Evolutionary conservation across 2,329 filamentous ascomycete species (phyloP).

Genomic region (Blastomyces parvus): DNA sequence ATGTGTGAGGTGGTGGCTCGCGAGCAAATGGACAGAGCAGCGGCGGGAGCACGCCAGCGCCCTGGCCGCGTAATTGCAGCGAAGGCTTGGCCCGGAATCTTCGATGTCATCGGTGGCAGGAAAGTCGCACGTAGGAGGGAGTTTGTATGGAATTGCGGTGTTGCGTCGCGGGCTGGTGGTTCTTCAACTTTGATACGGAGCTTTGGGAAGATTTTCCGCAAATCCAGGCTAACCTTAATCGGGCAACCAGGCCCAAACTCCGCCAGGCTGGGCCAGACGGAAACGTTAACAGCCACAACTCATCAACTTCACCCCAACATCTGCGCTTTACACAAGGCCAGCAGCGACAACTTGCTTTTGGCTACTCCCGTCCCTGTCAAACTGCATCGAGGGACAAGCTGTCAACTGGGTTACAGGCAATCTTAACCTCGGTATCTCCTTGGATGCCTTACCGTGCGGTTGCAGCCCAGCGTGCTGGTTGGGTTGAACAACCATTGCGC

Average conservation of each 20-base stretch:
- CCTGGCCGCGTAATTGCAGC: slow-evolving; percentile 15
- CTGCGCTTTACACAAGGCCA: neutral
- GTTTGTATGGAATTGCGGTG: neutral
- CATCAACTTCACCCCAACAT: slow-evolving; percentile 1
- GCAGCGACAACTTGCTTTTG: neutral
- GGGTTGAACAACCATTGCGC: neutral
- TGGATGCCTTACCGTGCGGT: neutral
- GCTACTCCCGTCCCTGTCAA: neutral
- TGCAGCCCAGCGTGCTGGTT: neutral
- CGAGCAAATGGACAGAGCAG: slow-evolving; percentile 19
- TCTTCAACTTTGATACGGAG: neutral
- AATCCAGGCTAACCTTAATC: slow-evolving; percentile 11
- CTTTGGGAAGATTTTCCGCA: slow-evolving; percentile 11
- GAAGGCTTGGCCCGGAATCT: slow-evolving; percentile 14
- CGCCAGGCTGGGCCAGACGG: too few species aligned
- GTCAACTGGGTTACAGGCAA: neutral
- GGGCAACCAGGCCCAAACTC: slow-evolving; percentile 3
- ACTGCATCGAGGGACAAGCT: neutral
- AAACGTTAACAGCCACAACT: neutral
- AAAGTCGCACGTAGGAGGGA: neutral
- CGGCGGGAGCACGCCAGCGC: slow-evolving; percentile 20
- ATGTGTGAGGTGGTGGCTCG: slow-evolving; percentile 16
- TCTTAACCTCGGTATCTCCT: neutral
- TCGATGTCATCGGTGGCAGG: slow-evolving; percentile 14
- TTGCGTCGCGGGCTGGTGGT: slow-evolving; percentile 1